Conservation (phyloP, 345 rosid genomes). For the Pistacia integerrima region DNA sequence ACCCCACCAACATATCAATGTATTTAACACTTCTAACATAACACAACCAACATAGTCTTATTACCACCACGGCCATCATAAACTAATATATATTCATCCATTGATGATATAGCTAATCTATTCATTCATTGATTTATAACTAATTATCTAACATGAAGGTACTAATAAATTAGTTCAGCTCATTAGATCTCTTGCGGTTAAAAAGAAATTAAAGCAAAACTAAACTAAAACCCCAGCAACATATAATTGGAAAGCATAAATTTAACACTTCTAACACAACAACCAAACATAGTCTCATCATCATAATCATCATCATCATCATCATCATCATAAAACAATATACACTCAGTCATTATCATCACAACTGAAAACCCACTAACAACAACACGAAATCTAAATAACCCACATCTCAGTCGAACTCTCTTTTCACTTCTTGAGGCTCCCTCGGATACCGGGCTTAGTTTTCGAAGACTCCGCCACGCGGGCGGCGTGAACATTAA, state of each 20-base stretch:
- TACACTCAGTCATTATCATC: neutral
- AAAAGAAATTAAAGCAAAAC: too few relatives aligned
- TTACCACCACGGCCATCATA: too few relatives aligned
- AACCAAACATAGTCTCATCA: neutral
- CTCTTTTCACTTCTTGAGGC: slow-evolving; percentile 47
- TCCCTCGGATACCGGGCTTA: slow-evolving; percentile 54
- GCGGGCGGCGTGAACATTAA: slow-evolving; percentile 52
- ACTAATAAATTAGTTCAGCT: too few relatives aligned
- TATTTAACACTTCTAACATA: neutral
- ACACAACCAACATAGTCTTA: neutral
- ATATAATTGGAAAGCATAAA: too few relatives aligned
- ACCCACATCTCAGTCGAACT: neutral
- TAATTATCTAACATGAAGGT: too few relatives aligned
- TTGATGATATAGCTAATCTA: too few relatives aligned
- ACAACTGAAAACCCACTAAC: neutral
- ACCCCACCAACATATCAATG: neutral
- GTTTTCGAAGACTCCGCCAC: slow-evolving; percentile 38
- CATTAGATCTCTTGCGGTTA: too few relatives aligned
- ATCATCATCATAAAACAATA: neutral
- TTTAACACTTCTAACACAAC: too few relatives aligned
- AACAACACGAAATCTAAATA: neutral
- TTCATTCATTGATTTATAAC: too few relatives aligned
- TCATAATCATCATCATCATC: neutral
- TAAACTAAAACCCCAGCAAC: slow-evolving; percentile 2
- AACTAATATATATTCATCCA: too few relatives aligned